phyloP scores from a whole-genome alignment of 2,329 filamentous ascomycete species.

The Rosellinia necatrix region DNA sequence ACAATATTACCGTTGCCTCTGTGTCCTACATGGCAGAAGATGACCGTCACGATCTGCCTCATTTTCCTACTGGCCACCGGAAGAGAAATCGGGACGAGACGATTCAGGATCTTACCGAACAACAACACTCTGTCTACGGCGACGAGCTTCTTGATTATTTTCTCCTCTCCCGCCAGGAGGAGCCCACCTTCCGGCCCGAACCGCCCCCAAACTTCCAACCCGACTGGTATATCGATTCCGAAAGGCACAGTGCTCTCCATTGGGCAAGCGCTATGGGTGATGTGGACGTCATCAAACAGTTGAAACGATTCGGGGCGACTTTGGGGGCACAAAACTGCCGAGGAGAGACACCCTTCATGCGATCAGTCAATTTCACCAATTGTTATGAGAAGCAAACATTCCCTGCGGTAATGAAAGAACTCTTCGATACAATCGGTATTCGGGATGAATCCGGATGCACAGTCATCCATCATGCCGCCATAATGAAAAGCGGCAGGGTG shows the following conservation, averaged over 20 bases:
- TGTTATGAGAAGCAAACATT: conserved; percentile 94
- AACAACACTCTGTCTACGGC: conserved; percentile 87
- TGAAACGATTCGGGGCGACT: conserved; percentile 79
- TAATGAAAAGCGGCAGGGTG: conserved; percentile 78
- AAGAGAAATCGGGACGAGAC: conserved; percentile 79
- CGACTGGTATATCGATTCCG: conserved; percentile 90
- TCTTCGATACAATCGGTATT: conserved; percentile 79
- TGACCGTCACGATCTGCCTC: conserved; percentile 73
- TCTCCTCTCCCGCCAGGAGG: conserved; percentile 80
- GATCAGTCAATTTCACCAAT: conserved; percentile 94
- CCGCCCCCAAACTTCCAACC: conserved; percentile 87
- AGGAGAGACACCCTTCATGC: conserved; percentile 91
- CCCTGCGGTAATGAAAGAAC: conserved; percentile 78
- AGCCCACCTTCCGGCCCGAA: conserved; percentile 71
- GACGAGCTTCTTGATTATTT: conserved; percentile 97
- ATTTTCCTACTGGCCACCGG: conserved; percentile 61
- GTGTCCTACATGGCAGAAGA: conserved; percentile 86
- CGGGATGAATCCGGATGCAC: conserved; percentile 82
- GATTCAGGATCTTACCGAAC: conserved; percentile 69
- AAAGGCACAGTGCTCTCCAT: conserved; percentile 89
- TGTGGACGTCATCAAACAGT: conserved; percentile 84
- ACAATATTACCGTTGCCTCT: conserved; percentile 81
- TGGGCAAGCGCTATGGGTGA: conserved; percentile 99
- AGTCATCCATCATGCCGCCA: conserved; percentile 92
- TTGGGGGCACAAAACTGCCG: conserved; percentile 71